Percentiles rank a stretch among this genome's conserved stretches.
Conservation (phyloP, 257 asterid species). For the Solanum chmielewskii region DNA sequence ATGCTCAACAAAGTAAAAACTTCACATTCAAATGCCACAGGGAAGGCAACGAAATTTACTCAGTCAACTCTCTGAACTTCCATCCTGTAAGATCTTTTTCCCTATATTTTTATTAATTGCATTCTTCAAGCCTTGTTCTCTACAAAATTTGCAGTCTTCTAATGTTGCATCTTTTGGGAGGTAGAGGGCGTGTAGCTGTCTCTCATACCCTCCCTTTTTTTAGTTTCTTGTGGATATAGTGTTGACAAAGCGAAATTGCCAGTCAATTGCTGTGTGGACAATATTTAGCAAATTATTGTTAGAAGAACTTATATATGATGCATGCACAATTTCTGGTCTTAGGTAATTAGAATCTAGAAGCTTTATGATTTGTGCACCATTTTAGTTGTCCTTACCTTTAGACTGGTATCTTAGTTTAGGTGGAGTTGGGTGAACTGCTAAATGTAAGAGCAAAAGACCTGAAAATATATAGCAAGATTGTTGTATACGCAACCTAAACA, state of each 20-base stretch:
- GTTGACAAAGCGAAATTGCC: not conserved
- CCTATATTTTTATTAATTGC: not conserved
- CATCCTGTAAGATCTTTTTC: conserved; percentile 70
- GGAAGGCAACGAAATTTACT: conserved; percentile 71
- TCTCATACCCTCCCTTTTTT: not conserved
- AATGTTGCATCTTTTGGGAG: not conserved
- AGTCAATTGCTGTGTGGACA: not conserved
- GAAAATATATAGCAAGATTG: not conserved
- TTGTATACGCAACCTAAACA: not conserved
- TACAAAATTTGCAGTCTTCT: not conserved
- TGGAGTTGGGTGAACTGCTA: not conserved
- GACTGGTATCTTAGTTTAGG: not conserved
- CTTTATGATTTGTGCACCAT: not conserved
- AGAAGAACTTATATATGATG: not conserved
- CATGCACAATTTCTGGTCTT: not conserved
- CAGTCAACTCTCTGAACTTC: conserved; percentile 86
- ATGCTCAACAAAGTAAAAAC: conserved; percentile 62
- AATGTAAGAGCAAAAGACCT: not conserved
- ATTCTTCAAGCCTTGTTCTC: not conserved
- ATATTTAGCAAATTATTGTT: not conserved
- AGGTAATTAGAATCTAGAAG: not conserved
- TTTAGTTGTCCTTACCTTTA: not conserved
- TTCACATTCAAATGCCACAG: conserved; percentile 99
- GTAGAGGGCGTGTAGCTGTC: not conserved
- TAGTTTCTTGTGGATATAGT: not conserved